A percentile compares a stretch with the other conserved stretches of the same genome.
Evolutionary conservation across 208 protist genomes (phyloP).

Genomic region (Crithidia expoeki): DNA sequence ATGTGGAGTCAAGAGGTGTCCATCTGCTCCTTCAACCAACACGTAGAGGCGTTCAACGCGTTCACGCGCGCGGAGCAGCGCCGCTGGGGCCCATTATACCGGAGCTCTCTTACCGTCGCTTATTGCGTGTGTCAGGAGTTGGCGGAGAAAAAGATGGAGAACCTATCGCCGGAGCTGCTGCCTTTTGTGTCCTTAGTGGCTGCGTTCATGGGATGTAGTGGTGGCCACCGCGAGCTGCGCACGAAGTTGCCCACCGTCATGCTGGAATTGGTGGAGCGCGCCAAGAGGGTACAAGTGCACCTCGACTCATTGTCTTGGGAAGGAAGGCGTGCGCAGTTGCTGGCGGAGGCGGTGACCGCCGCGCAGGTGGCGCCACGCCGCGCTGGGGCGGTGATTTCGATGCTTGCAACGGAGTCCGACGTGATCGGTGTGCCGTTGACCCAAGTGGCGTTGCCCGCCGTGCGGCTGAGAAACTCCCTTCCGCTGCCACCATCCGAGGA

Average conservation of each 20-base stretch:
- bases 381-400: slow-evolving; percentile 53
- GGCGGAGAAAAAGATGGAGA: slow-evolving; percentile 47
- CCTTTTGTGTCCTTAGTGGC: slow-evolving; percentile 65
- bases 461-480: slow-evolving; percentile 28
- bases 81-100: slow-evolving; percentile 73
- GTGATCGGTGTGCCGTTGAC: slow-evolving; percentile 49
- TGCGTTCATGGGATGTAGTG: slow-evolving; percentile 65
- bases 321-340: slow-evolving; percentile 28
- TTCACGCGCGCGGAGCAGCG: slow-evolving; percentile 48
- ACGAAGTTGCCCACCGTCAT: slow-evolving; percentile 56
- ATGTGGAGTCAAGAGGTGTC: slow-evolving; percentile 50
- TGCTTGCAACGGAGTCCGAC: slow-evolving; percentile 68
- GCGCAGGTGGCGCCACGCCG: slow-evolving; percentile 16
- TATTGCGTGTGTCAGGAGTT: slow-evolving; percentile 75
- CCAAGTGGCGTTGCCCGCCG: slow-evolving; percentile 31
- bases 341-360: slow-evolving; percentile 42
- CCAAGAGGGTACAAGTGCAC: slow-evolving; percentile 65
- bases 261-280: slow-evolving; percentile 73
- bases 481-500: slow-evolving; percentile 13
- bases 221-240: slow-evolving; percentile 78
- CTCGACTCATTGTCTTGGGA: slow-evolving; percentile 43
- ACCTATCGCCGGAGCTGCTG: slow-evolving; percentile 54
- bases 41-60: slow-evolving; percentile 56
- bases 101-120: slow-evolving; percentile 58
- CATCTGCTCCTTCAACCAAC: slow-evolving; percentile 56